Evolutionary conservation across 1,139 yeast species (phyloP).

Genomic region (Geotrichum europaeum): DNA sequence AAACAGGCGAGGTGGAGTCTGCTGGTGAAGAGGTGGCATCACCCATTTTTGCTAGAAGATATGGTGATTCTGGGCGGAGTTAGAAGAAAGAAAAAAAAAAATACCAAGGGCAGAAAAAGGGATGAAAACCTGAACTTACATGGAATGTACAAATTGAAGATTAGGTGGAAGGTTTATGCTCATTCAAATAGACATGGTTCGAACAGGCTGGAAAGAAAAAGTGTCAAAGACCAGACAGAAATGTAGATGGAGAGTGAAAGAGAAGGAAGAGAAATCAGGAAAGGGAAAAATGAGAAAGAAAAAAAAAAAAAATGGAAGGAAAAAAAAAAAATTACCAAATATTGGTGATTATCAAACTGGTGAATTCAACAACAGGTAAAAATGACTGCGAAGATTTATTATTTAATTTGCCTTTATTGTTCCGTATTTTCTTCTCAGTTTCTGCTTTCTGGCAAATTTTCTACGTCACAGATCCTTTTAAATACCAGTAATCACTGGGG

Average conservation of each 20-base stretch:
- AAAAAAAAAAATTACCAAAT: no score
- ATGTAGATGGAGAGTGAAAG: neutral
- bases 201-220: neutral
- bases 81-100: neutral
- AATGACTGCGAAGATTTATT: no score
- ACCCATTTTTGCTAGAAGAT: slow-evolving; percentile 21
- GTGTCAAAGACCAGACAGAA: neutral
- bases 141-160: neutral
- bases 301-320: no score
- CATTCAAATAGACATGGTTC: neutral
- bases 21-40: slow-evolving; percentile 25
- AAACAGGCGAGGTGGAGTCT: slow-evolving; percentile 22
- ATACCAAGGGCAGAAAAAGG: neutral
- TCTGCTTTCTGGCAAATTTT: no score
- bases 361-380: no score
- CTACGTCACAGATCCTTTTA: no score
- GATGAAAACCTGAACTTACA: neutral
- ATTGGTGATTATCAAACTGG: no score
- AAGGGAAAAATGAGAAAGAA: neutral
- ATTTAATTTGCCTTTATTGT: no score
- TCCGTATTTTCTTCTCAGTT: no score
- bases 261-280: neutral
- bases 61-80: neutral
- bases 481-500: no score
- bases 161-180: neutral